phyloP scores from a whole-genome alignment of 768 basidiomycete species.

The Phanerodontia chrysosporium region DNA sequence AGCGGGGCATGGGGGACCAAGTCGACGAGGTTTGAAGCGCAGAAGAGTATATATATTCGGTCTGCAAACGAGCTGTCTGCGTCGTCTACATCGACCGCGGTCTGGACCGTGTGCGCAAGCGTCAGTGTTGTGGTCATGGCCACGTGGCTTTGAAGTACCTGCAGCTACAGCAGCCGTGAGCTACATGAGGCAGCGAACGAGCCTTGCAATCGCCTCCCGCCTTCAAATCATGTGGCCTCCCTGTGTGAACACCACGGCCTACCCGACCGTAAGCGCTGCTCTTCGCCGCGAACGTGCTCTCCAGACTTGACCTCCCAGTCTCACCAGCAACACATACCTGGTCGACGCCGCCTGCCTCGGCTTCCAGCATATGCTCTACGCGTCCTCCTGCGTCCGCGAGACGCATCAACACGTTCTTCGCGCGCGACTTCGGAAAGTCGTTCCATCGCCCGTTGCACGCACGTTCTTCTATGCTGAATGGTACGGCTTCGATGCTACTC shows the following conservation, averaged over 20 bases:
- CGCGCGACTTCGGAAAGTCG: not conserved
- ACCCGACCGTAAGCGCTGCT: no score
- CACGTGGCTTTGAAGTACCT: not conserved
- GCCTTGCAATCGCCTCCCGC: not conserved
- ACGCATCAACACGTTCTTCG: not conserved
- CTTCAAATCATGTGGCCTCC: not conserved
- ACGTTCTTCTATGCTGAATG: not conserved
- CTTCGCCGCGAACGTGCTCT: not conserved
- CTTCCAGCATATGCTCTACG: not conserved
- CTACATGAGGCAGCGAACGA: not conserved
- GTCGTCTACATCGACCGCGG: no score
- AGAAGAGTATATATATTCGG: no score
- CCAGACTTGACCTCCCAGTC: not conserved
- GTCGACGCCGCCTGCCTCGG: not conserved
- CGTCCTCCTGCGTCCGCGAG: not conserved
- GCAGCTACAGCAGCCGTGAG: not conserved
- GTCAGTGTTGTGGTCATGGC: no score
- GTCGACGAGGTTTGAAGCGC: no score
- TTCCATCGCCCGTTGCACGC: not conserved
- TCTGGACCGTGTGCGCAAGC: no score
- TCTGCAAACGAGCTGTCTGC: no score
- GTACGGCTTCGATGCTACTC: not conserved
- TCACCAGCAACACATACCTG: not conserved
- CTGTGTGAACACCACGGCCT: not conserved
- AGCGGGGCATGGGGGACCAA: no score